Evolutionary conservation across 805 yeast species (phyloP).

Genomic region (Starmerella cellae): DNA sequence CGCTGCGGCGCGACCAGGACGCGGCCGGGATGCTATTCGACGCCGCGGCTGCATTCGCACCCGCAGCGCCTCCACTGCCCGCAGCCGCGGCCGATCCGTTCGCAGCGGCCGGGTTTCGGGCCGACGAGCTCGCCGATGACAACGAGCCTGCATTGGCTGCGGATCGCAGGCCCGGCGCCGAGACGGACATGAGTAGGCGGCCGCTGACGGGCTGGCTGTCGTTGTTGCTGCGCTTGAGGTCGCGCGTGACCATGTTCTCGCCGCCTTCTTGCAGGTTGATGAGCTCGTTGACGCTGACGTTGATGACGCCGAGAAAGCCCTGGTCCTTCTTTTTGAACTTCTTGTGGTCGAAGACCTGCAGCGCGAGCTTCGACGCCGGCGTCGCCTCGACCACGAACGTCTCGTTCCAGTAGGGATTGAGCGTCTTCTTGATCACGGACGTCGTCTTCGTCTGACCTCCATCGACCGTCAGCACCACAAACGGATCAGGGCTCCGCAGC

Average conservation of each 20-base stretch:
- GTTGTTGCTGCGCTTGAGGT: conserved; percentile 46
- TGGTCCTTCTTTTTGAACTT: conserved; percentile 97
- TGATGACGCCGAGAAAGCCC: conserved; percentile 93
- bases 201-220: conserved; percentile 91
- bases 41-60: not conserved
- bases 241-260: conserved; percentile 80
- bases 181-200: conserved; percentile 35
- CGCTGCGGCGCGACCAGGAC: not conserved
- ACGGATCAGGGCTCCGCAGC: conserved; percentile 92
- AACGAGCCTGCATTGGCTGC: not conserved
- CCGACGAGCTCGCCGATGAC: not conserved
- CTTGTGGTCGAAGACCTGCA: conserved; percentile 93
- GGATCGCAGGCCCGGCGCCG: not conserved
- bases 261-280: conserved; percentile 40
- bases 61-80: not conserved
- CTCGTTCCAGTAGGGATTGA: conserved; percentile 98
- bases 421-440: conserved; percentile 79
- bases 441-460: conserved; percentile 94
- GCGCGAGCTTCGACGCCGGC: conserved; percentile 54
- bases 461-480: conserved; percentile 94
- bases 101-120: not conserved
- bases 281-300: conserved; percentile 78
- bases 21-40: not conserved
- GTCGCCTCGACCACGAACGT: conserved; percentile 52
- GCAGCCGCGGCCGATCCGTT: not conserved